These are phyloP conservation scores for Alternaria incomplexa DNA, from an alignment of 2,329 filamentous ascomycete species.

Conservation along the genomic window DNA sequence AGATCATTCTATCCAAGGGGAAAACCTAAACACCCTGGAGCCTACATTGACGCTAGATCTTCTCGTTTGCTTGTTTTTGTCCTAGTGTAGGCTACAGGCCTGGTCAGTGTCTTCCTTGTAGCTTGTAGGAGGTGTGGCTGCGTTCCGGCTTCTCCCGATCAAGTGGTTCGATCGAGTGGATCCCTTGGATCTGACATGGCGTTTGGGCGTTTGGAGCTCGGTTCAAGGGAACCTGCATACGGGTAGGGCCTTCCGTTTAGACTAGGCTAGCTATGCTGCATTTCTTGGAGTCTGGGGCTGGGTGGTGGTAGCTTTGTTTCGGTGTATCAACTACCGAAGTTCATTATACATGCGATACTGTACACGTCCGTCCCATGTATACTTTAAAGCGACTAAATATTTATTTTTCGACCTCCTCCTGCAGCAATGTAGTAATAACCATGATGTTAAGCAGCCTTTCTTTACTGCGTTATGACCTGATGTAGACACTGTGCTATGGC, in stretches of 20 bases:
- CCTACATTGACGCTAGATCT: not conserved
- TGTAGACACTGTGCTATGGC: not conserved
- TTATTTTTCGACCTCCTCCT: too few relatives aligned
- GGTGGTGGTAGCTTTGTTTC: not conserved
- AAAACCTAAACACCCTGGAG: not conserved
- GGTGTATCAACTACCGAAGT: not conserved
- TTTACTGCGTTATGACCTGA: not conserved
- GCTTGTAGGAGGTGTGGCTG: not conserved
- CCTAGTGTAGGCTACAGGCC: not conserved
- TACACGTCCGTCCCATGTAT: not conserved
- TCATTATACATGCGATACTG: not conserved
- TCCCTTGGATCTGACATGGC: not conserved
- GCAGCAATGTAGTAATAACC: not conserved
- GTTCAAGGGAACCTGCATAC: slow-evolving; percentile 1
- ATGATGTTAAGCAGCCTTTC: not conserved
- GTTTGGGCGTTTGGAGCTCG: slow-evolving; percentile 5
- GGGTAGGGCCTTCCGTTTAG: slow-evolving; percentile 4
- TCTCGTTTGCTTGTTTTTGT: not conserved
- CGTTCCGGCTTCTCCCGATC: not conserved
- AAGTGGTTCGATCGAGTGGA: not conserved
- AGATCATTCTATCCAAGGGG: not conserved
- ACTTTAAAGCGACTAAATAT: not conserved
- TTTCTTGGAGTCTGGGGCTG: slow-evolving; percentile 12
- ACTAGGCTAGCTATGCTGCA: slow-evolving; percentile 14
- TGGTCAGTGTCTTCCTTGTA: not conserved